A percentile compares a stretch with the other conserved stretches of the same genome.
phyloP scores from a whole-genome alignment of 2,329 filamentous ascomycete genomes.

The Penicillium sp. region DNA sequence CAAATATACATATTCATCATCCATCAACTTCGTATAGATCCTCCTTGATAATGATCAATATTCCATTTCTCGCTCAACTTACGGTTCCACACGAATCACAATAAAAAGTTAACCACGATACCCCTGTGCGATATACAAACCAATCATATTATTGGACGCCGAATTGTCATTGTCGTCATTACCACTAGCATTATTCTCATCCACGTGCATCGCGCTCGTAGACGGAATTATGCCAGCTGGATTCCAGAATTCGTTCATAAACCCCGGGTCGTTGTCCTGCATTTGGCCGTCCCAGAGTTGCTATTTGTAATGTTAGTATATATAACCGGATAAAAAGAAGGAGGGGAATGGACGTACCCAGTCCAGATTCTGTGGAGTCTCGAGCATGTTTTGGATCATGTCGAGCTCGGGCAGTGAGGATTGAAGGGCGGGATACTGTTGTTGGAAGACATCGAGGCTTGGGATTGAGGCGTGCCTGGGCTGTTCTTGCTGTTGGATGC shows the following conservation, averaged over 20 bases:
- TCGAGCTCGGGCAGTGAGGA: slow-evolving; percentile 18
- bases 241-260: slow-evolving; percentile 9
- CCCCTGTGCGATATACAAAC: background rate
- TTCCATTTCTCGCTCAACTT: background rate
- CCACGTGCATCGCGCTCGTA: background rate
- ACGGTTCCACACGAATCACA: too few species aligned
- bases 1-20: background rate
- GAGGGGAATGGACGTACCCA: slow-evolving; percentile 25
- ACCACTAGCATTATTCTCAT: background rate
- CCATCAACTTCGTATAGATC: background rate
- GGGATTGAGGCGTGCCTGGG: background rate
- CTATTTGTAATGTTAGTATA: slow-evolving; percentile 5
- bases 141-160: background rate
- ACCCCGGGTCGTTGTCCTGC: slow-evolving; percentile 11
- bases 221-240: background rate
- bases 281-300: slow-evolving; percentile 24
- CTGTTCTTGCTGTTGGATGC: background rate
- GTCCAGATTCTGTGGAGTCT: slow-evolving; percentile 27
- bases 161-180: background rate
- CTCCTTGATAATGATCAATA: too few species aligned
- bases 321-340: background rate
- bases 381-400: slow-evolving; percentile 33
- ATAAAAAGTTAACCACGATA: slow-evolving; percentile 4
- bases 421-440: slow-evolving; percentile 7
- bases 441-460: background rate